A percentile compares a stretch with the other conserved stretches of the same genome.
These are phyloP conservation scores for Colletotrichum trifolii DNA, from an alignment of 2,329 filamentous ascomycete species.

Conservation along the genomic window DNA sequence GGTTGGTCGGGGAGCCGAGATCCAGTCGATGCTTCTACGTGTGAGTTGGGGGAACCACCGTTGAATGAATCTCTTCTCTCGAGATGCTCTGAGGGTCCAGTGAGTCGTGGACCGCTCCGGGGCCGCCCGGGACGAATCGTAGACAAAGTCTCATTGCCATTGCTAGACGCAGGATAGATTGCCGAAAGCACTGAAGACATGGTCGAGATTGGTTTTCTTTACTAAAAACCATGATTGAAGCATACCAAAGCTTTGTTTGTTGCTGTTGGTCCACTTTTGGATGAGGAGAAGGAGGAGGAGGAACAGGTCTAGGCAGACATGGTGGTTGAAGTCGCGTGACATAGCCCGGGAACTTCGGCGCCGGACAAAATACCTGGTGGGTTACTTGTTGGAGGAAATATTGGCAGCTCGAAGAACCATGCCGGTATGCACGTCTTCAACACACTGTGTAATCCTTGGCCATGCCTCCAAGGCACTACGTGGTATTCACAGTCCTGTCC, in stretches of 20 bases:
- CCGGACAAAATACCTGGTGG: background rate
- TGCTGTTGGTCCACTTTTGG: background rate
- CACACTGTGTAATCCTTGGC: constrained; percentile 3
- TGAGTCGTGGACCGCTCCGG: too few species aligned
- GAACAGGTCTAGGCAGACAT: too few species aligned
- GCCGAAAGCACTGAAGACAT: constrained; percentile 5
- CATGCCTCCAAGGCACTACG: too few species aligned
- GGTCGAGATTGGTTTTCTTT: background rate
- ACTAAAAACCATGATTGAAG: background rate
- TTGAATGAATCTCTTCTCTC: background rate
- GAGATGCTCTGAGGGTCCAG: background rate
- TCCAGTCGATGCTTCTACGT: background rate
- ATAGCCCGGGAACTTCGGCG: too few species aligned
- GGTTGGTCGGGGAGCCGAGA: background rate
- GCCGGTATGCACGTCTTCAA: background rate
- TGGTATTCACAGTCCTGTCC: too few species aligned
- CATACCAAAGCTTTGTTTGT: background rate
- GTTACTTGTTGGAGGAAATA: too few species aligned
- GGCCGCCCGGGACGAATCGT: too few species aligned
- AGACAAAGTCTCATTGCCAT: background rate
- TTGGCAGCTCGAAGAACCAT: too few species aligned
- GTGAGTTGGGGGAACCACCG: background rate
- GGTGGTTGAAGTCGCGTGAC: too few species aligned
- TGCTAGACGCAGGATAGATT: constrained; percentile 1
- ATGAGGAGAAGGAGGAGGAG: background rate